These are phyloP conservation scores for Schizophyllum commune DNA, from an alignment of 1,284 basidiomycete genomes.

Conservation along the genomic window DNA sequence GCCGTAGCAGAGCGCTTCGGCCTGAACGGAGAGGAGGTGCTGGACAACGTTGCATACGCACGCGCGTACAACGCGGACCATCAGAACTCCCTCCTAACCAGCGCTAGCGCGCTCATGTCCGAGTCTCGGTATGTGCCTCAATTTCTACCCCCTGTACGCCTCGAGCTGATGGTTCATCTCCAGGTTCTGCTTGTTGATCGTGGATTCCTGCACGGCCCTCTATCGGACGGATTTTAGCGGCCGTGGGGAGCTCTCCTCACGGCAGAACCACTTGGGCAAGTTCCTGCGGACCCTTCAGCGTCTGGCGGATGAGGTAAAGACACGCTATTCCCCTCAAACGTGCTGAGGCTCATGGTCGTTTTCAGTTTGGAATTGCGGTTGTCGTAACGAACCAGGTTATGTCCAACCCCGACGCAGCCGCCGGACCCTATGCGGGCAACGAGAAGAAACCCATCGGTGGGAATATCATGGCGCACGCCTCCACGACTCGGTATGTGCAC, in stretches of 20 bases:
- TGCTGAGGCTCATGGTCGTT: slow-evolving; percentile 3
- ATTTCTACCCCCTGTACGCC: slow-evolving; percentile 9
- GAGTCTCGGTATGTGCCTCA: slow-evolving; percentile 73
- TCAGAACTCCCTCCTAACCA: slow-evolving; percentile 85
- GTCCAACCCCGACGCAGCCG: slow-evolving; percentile 93
- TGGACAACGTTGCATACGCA: slow-evolving; percentile 98
- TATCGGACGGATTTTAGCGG: slow-evolving; percentile 97
- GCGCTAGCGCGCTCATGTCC: slow-evolving; percentile 94
- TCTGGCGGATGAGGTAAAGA: slow-evolving; percentile 86
- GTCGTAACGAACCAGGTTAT: slow-evolving; percentile 99
- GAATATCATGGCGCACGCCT: slow-evolving; percentile 95
- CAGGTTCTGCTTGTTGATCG: slow-evolving; percentile 94
- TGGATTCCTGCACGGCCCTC: slow-evolving; percentile 94
- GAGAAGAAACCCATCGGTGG: slow-evolving; percentile 98
- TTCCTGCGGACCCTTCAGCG: slow-evolving; percentile 91
- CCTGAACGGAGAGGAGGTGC: slow-evolving; percentile 92
- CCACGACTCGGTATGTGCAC: slow-evolving; percentile 73
- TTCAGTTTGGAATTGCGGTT: slow-evolving; percentile 92
- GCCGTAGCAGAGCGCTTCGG: slow-evolving; percentile 95
- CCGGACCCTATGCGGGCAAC: slow-evolving; percentile 79
- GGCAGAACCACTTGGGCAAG: slow-evolving; percentile 96
- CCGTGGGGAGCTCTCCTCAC: slow-evolving; percentile 90
- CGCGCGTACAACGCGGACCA: slow-evolving; percentile 99
- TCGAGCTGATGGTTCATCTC: not conserved
- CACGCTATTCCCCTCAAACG: not conserved